Percentiles rank a stretch among this genome's conserved stretches.
Evolutionary conservation across 2,329 filamentous ascomycete species (phyloP).

Genomic region (Macrophomina phaseolina): DNA sequence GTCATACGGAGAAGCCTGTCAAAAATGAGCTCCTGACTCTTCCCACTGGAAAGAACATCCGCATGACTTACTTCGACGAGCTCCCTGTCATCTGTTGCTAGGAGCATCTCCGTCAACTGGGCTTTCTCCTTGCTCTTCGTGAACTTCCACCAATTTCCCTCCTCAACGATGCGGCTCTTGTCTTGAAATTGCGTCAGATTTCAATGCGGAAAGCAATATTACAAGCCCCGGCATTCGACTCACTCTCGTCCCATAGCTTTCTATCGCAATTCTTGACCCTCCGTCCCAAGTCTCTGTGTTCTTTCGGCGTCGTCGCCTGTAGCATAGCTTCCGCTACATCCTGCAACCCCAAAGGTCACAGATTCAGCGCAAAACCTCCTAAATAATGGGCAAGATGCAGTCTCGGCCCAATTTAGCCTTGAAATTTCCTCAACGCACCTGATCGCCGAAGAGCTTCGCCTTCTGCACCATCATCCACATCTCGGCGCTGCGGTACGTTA

Average conservation of each 20-base stretch:
- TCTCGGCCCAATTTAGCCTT: no score
- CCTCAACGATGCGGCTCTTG: slow-evolving; percentile 57
- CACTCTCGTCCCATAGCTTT: slow-evolving; percentile 55
- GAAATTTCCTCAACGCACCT: slow-evolving; percentile 33
- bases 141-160: slow-evolving; percentile 67
- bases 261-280: slow-evolving; percentile 60
- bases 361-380: neutral
- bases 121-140: slow-evolving; percentile 44
- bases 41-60: neutral
- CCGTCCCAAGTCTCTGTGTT: slow-evolving; percentile 62
- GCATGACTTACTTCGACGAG: slow-evolving; percentile 64
- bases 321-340: slow-evolving; percentile 58
- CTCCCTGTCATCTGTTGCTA: slow-evolving; percentile 65
- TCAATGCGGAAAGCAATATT: neutral
- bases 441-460: slow-evolving; percentile 49
- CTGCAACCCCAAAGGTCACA: slow-evolving; percentile 27
- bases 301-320: slow-evolving; percentile 50
- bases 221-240: neutral
- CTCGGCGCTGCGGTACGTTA: slow-evolving; percentile 48
- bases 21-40: neutral
- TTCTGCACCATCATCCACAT: slow-evolving; percentile 59
- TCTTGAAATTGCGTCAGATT: neutral
- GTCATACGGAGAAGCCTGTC: slow-evolving; percentile 50
- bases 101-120: slow-evolving; percentile 55
- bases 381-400: neutral